Base-by-base conservation (phyloP, 371 early-diverging fungal species). In the Rhizopus stolonifer region DNA sequence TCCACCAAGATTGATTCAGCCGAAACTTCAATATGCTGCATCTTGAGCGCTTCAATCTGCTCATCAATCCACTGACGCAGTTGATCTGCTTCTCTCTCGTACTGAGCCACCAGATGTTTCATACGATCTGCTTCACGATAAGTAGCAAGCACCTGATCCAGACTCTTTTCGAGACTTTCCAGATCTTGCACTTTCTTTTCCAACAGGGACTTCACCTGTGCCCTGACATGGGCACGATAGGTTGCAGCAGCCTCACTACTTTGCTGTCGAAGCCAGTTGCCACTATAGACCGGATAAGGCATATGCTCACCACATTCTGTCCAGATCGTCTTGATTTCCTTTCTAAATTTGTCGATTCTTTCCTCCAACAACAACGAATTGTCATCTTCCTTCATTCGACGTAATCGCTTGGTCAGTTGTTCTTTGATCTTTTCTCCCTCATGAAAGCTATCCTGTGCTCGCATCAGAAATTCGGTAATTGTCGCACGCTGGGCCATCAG, bases 391-490 rank as follows among this genome's bases (percentile, higher is more conserved):
- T 61, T 56, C 67, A 70, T 67, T 14, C 73, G 64, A 9, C 79
- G 61, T 14, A 60, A 63, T 17, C 54, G 46, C 38, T 78, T 78
- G 4, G 36, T 44, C 9, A 74, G 48, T 10, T 23, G 50, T 22
- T 78, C 79, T 4, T 65, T 62, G 17, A 74, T 58, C 42, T 70
- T 72, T 24, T 74, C 79, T 1, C 71, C 74, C 36, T 74, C 71
- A 21, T 61, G 69, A 5, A 59, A 63, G 0, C 64, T 62, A 54
- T 78, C 79, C 33, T 70, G 70, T n/a, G 50, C 65, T 23, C 71
- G 68, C 36, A 72, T 40, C 5, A 72, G 39, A 32, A 74, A 72
- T 22, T 78, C 75, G 5, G 65, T 70, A 1, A 74, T 61, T 1
- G 56, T 60, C 1, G 65, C 54, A 4, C 75, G 65, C 32, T 78